Evolutionary conservation across 345 rosid species (phyloP).

Genomic region (Populus nigra): DNA sequence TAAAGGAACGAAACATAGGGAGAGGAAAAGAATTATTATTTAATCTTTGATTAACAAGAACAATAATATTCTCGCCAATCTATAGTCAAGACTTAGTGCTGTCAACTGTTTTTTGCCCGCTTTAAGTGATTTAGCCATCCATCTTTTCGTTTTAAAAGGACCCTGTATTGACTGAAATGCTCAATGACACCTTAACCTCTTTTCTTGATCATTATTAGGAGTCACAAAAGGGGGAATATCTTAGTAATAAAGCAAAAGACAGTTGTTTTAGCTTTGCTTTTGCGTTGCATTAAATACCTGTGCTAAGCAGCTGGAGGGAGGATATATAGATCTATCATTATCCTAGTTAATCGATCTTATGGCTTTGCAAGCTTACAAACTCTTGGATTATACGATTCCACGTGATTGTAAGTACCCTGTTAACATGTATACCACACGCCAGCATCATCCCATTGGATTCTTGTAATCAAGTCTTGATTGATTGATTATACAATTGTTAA

Average conservation of each 20-base stretch:
- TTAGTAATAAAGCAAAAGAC: slow-evolving; percentile 19
- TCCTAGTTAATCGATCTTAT: neutral
- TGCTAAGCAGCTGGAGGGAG: slow-evolving; percentile 7
- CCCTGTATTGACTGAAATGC: slow-evolving; percentile 7
- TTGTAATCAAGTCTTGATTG: neutral
- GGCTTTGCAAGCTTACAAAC: neutral
- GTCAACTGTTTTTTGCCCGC: slow-evolving; percentile 1
- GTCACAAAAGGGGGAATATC: neutral
- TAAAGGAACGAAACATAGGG: too few species aligned
- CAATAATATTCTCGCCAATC: slow-evolving; percentile 7
- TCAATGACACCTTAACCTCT: slow-evolving; percentile 17
- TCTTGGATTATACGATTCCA: slow-evolving; percentile 7
- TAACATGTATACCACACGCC: neutral
- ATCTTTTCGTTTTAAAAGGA: slow-evolving; percentile 3
- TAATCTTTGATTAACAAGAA: neutral
- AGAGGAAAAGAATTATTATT: neutral
- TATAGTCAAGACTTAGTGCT: slow-evolving; percentile 4
- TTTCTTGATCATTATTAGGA: neutral
- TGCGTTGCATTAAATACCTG: neutral
- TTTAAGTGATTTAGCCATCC: neutral
- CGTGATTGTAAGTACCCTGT: neutral
- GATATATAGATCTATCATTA: neutral
- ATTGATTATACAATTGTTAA: neutral
- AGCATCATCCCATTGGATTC: slow-evolving; percentile 11
- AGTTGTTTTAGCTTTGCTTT: slow-evolving; percentile 15